These are phyloP conservation scores for Neoarthrinium moseri DNA, from an alignment of 2,329 filamentous ascomycete species.

Conservation along the genomic window DNA sequence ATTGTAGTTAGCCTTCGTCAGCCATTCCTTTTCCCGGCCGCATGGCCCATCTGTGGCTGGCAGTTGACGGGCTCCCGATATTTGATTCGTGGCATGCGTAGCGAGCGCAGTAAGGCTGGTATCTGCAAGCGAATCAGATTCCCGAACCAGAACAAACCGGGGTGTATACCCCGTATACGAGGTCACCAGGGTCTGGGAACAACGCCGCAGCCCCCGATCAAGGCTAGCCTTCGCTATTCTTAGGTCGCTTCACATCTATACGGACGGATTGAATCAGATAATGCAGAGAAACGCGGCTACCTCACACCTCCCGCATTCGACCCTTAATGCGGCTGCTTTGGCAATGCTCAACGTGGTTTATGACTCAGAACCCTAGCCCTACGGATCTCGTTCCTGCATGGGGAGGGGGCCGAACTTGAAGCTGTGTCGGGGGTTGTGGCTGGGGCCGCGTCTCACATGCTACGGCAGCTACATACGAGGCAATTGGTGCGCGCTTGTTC, in stretches of 20 bases:
- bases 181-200: not conserved
- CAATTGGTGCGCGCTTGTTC: too few species aligned
- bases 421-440: not conserved
- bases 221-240: not conserved
- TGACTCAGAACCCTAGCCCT: not conserved
- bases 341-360: not conserved
- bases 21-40: not conserved
- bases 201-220: not conserved
- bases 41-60: not conserved
- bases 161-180: constrained; percentile 1
- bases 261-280: not conserved
- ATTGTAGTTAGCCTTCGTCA: not conserved
- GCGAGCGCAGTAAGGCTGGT: not conserved
- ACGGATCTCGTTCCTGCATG: not conserved
- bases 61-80: not conserved
- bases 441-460: too few species aligned
- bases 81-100: not conserved
- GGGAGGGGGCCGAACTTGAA: not conserved
- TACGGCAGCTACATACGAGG: not conserved
- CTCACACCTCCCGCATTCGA: not conserved
- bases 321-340: not conserved
- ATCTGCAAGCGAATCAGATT: not conserved
- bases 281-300: too few species aligned
- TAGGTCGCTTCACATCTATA: not conserved
- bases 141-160: not conserved